Percentiles rank a stretch among this genome's conserved stretches.
Conservation (phyloP, 352 stramenopile species). For the Phytophthora sojae region DNA sequence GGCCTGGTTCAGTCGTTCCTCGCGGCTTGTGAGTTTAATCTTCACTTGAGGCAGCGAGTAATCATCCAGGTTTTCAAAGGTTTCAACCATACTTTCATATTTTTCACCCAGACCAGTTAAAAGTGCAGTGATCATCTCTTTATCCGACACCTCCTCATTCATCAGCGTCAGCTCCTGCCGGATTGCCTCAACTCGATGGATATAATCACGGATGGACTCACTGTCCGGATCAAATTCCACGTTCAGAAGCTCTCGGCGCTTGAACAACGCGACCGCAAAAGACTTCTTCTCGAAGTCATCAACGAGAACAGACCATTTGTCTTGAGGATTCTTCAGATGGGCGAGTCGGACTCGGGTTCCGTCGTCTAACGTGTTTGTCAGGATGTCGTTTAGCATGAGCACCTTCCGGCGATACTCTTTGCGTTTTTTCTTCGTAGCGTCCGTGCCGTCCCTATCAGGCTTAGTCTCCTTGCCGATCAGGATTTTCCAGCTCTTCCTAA, state of each 20-base stretch:
- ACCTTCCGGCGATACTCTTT: conserved; percentile 18
- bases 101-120: conserved; percentile 3
- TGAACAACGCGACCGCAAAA: conserved; percentile 12
- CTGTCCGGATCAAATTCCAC: conserved; percentile 5
- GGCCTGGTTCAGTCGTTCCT: conserved; percentile 5
- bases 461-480: conserved; percentile 15
- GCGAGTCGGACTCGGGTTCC: conserved; percentile 13
- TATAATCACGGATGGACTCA: conserved; percentile 3
- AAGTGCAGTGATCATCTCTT: conserved; percentile 2
- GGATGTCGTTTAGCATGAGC: conserved; percentile 17
- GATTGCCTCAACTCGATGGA: conserved; percentile 9
- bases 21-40: conserved; percentile 5
- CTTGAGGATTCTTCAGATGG: conserved; percentile 19
- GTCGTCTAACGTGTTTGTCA: conserved; percentile 23
- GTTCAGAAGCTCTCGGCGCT: conserved; percentile 2
- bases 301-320: conserved; percentile 15
- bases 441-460: conserved; percentile 1
- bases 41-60: conserved; percentile 13
- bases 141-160: conserved; percentile 1
- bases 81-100: conserved; percentile 6
- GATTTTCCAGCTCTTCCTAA: conserved; percentile 18
- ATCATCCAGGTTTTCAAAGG: conserved; percentile 6
- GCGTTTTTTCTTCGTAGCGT: not conserved
- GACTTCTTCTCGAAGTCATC: conserved; percentile 24
- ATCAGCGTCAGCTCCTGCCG: conserved; percentile 2